Percentiles rank a stretch among this genome's conserved stretches.
Evolutionary conservation across 75 land plant species (phyloP).

Genomic region (Pseudotsuga menziesii): DNA sequence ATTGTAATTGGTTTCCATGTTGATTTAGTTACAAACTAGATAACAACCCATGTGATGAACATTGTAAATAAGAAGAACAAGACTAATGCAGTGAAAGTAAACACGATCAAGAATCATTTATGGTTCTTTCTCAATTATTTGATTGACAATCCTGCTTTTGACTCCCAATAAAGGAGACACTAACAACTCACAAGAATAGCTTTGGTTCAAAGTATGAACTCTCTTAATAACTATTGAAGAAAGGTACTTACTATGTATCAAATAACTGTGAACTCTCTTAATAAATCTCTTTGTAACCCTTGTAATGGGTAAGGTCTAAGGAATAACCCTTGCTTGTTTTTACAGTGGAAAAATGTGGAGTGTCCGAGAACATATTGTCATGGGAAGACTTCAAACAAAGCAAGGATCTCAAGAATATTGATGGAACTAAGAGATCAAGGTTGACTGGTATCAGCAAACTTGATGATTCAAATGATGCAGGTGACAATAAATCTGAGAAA

Average conservation of each 20-base stretch:
- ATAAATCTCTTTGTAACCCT: too few species aligned
- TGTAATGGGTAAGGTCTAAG: background rate
- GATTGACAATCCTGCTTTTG: conserved; percentile 99
- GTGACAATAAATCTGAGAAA: conserved; percentile 75
- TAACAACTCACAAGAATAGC: conserved; percentile 84
- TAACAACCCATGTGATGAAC: conserved; percentile 49
- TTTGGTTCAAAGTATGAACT: conserved; percentile 94
- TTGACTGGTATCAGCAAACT: conserved; percentile 71
- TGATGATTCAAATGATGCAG: conserved; percentile 97
- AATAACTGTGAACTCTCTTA: too few species aligned
- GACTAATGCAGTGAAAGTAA: conserved; percentile 69
- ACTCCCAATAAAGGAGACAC: conserved; percentile 98
- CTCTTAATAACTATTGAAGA: conserved; percentile 67
- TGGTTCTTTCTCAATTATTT: conserved; percentile 99
- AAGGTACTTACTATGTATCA: conserved; percentile 42
- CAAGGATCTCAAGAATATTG: conserved; percentile 95
- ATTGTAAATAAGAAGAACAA: conserved; percentile 94
- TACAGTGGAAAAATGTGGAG: conserved; percentile 82
- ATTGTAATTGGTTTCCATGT: conserved; percentile 97
- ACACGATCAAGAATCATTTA: conserved; percentile 76
- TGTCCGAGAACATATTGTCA: conserved; percentile 75
- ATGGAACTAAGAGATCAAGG: conserved; percentile 74
- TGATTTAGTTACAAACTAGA: conserved; percentile 75
- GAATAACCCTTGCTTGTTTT: background rate
- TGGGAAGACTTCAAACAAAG: conserved; percentile 98